These are phyloP conservation scores for Talaromyces wortmannii DNA, from an alignment of 495 filamentous ascomycete genomes.

Conservation along the genomic window DNA sequence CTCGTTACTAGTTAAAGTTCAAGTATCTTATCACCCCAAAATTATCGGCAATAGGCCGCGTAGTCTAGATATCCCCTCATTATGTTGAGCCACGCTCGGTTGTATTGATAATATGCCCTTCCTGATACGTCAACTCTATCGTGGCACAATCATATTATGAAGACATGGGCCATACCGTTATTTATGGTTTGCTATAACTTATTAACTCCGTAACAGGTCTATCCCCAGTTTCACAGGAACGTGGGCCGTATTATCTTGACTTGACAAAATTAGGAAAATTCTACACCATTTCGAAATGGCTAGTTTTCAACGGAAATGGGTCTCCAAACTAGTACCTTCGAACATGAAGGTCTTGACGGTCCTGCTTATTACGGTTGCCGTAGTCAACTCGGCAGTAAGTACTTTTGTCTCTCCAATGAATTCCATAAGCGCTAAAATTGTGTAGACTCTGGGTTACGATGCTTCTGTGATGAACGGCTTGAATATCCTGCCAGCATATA, in stretches of 20 bases:
- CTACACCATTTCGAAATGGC: background rate
- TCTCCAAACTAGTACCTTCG: background rate
- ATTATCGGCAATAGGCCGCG: too few species aligned
- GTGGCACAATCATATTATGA: too few species aligned
- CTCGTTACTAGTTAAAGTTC: too few species aligned
- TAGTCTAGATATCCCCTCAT: too few species aligned
- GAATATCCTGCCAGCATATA: background rate
- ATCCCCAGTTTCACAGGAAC: too few species aligned
- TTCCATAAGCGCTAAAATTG: background rate
- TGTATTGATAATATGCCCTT: too few species aligned
- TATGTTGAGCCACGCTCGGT: too few species aligned
- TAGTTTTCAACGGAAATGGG: background rate
- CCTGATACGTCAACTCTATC: too few species aligned
- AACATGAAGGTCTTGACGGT: background rate
- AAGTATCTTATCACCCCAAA: too few species aligned
- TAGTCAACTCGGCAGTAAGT: background rate
- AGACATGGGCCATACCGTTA: too few species aligned
- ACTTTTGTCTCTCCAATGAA: background rate
- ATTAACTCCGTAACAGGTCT: too few species aligned
- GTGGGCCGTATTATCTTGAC: background rate
- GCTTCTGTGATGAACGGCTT: background rate
- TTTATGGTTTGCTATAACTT: too few species aligned
- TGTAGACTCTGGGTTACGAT: conserved; percentile 1
- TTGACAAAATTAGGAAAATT: background rate
- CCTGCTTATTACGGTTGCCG: background rate